These are phyloP conservation scores for Pugionium dolabratum DNA, from an alignment of 345 rosid species.

Conservation along the genomic window DNA sequence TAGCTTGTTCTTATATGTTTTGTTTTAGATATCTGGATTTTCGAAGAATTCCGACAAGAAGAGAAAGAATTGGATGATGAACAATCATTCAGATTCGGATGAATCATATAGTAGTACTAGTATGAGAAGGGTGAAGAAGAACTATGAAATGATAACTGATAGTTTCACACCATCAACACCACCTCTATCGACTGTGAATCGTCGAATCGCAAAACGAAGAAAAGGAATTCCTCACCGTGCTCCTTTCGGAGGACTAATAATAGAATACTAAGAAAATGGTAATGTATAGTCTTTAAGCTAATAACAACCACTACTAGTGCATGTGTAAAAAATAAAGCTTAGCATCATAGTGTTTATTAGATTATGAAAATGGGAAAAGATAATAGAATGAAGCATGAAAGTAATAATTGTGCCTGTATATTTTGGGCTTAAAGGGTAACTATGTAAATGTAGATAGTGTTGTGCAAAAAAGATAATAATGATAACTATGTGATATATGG, in stretches of 20 bases:
- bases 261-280: conserved; percentile 60
- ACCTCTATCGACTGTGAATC: conserved; percentile 59
- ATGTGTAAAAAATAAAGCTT: conserved; percentile 22
- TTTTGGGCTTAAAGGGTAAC: conserved; percentile 30
- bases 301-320: conserved; percentile 28
- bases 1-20: background rate
- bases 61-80: conserved; percentile 42
- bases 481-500: conserved; percentile 11
- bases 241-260: conserved; percentile 79
- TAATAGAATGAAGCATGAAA: conserved; percentile 20
- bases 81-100: conserved; percentile 62
- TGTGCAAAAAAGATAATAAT: conserved; percentile 25
- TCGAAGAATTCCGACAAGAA: conserved; percentile 56
- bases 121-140: conserved; percentile 49
- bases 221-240: conserved; percentile 95
- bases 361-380: conserved; percentile 19
- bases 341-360: conserved; percentile 32
- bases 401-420: conserved; percentile 28
- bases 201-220: conserved; percentile 68
- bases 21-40: conserved; percentile 62
- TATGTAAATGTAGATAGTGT: conserved; percentile 35
- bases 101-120: conserved; percentile 75
- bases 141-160: conserved; percentile 36
- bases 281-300: conserved; percentile 32
- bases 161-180: conserved; percentile 88